phyloP scores from a whole-genome alignment of 2,329 filamentous ascomycete species.

The Ciborinia camelliae region DNA sequence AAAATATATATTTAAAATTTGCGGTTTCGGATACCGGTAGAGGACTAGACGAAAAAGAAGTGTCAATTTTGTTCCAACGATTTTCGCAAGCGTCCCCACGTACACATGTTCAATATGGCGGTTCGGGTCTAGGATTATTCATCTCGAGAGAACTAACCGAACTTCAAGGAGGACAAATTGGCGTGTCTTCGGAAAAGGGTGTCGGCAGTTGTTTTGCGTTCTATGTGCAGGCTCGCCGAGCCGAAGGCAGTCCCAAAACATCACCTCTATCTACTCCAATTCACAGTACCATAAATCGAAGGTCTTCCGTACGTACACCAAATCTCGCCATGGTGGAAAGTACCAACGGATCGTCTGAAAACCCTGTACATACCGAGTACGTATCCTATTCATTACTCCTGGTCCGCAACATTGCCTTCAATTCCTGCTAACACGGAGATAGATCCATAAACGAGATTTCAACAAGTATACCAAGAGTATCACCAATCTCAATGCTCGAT shows the following conservation, averaged over 20 bases:
- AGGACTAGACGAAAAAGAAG: conserved; percentile 67
- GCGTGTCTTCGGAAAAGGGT: conserved; percentile 64
- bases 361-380: background rate
- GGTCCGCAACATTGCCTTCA: background rate
- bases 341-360: background rate
- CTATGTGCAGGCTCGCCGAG: conserved; percentile 52
- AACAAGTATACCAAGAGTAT: background rate
- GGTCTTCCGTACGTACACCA: background rate
- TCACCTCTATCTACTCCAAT: conserved; percentile 15
- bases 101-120: conserved; percentile 82
- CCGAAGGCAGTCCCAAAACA: conserved; percentile 9
- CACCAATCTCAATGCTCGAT: background rate
- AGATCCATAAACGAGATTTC: background rate
- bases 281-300: background rate
- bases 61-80: conserved; percentile 70
- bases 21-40: conserved; percentile 75
- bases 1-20: conserved; percentile 68
- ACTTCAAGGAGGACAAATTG: conserved; percentile 76
- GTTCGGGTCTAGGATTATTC: conserved; percentile 74
- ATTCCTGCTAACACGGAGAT: background rate
- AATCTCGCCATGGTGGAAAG: background rate
- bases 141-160: conserved; percentile 77
- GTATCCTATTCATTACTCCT: background rate
- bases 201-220: conserved; percentile 74
- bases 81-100: conserved; percentile 72